These are phyloP conservation scores for Hypoxylon sp. DNA, from an alignment of 2,329 filamentous ascomycete species.

Conservation along the genomic window DNA sequence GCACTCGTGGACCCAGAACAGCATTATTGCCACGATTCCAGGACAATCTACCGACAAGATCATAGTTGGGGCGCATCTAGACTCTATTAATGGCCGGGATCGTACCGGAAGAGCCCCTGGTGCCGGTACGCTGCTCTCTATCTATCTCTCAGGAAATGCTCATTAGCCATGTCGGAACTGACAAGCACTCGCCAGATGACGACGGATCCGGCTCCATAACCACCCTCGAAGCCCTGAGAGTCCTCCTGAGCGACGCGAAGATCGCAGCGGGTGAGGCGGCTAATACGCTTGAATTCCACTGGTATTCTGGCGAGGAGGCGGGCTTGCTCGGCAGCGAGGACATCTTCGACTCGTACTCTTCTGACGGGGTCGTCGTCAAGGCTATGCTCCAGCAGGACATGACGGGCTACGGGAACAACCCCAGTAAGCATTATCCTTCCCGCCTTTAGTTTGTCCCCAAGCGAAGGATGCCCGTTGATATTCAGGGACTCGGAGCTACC, in stretches of 20 bases:
- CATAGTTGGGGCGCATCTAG: constrained; percentile 82
- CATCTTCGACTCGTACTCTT: constrained; percentile 56
- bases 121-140: constrained; percentile 52
- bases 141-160: neutral
- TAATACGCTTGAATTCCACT: constrained; percentile 88
- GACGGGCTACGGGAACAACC: constrained; percentile 55
- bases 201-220: constrained; percentile 83
- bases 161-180: neutral
- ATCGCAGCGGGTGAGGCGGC: constrained; percentile 72
- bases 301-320: constrained; percentile 86
- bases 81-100: constrained; percentile 82
- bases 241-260: constrained; percentile 73
- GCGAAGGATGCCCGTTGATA: neutral
- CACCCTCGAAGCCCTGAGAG: constrained; percentile 81
- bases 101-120: constrained; percentile 79
- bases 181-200: constrained; percentile 67
- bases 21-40: constrained; percentile 84
- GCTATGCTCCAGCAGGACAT: constrained; percentile 61
- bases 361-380: constrained; percentile 52
- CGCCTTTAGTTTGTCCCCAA: neutral
- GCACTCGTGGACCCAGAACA: constrained; percentile 81
- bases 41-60: constrained; percentile 79
- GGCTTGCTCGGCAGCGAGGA: constrained; percentile 79
- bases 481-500: neutral
- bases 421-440: constrained; percentile 31